Base-by-base conservation (phyloP, 2,329 filamentous ascomycete genomes). In the Annulohypoxylon truncatum region DNA sequence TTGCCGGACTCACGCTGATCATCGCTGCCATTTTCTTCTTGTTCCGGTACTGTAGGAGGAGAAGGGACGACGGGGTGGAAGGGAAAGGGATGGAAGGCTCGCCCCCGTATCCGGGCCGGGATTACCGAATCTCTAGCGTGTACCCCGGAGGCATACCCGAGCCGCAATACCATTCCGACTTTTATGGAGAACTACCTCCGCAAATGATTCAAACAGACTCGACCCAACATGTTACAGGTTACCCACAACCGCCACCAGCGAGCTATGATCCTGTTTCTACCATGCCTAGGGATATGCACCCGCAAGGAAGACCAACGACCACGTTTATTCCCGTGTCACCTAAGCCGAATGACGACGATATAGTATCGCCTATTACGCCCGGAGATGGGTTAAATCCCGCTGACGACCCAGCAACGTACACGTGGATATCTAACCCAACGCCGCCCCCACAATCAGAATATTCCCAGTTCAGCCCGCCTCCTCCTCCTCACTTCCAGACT, bases 121-220 rank as follows among this genome's bases (percentile, higher is more conserved):
- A 70, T 50, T 70, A 68, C 42, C 54, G 71, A 12, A 65, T 64
- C 12, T 66, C 65, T 20, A 70, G 70, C 24, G 66, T 73, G n/a
- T 72, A 74, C 26, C 66, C 59, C 1, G 61, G 72, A 51, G 70
- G 71, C 40, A 54, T 67, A n/a, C 73, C 73, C n/a, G 74, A 73
- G 50, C 71, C 69, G 33, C 69, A 72, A 29, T 75, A 75, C 50
- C 64, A 69, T 4, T 76, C 74, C 18, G 73, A 72, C 4, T 76
- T 74, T 52, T 76, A 73, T 46, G 74, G 74, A 10, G 74, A 75
- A 56, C 48, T 71, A n/a, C 74, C 74, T 10, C 74, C 71, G 15
- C 71, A 71, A 3, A 75, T 76, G 73, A 62, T 54, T 4, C 71
- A 74, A 10, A 28, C 51, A 28, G 50, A 53, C 1, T 58, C 61